phyloP scores from a whole-genome alignment of 2,329 filamentous ascomycete species.

The Rhytidhysteron rufulum region DNA sequence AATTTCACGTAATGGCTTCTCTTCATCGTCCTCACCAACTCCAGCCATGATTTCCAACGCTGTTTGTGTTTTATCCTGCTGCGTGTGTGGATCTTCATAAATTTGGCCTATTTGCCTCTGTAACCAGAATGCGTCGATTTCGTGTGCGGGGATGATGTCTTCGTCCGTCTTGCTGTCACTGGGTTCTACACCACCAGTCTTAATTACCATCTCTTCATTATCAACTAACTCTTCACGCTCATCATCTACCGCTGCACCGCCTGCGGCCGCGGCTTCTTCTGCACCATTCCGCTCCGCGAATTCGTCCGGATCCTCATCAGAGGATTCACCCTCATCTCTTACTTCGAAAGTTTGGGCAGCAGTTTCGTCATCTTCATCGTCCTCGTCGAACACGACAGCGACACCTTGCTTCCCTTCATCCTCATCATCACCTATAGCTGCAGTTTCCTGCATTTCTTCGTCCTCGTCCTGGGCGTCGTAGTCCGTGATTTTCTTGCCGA shows the following conservation, averaged over 20 bases:
- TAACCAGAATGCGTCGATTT: slow-evolving; percentile 97
- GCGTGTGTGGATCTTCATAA: slow-evolving; percentile 87
- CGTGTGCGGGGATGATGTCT: slow-evolving; percentile 70
- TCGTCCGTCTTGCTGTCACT: slow-evolving; percentile 43
- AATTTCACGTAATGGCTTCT: slow-evolving; percentile 83
- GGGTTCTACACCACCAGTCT: slow-evolving; percentile 55
- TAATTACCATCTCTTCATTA: slow-evolving; percentile 78
- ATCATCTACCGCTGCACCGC: slow-evolving; percentile 23
- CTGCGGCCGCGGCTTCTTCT: slow-evolving; percentile 48
- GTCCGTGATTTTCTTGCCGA: slow-evolving; percentile 98
- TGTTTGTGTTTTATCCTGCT: slow-evolving; percentile 86
- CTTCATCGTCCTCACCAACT: slow-evolving; percentile 70
- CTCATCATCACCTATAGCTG: slow-evolving; percentile 63
- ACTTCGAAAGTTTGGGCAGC: slow-evolving; percentile 78
- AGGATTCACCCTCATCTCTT: slow-evolving; percentile 72
- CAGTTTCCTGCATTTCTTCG: slow-evolving; percentile 71
- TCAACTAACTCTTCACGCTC: slow-evolving; percentile 42
- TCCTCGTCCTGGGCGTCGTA: slow-evolving; percentile 97
- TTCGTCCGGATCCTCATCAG: slow-evolving; percentile 66
- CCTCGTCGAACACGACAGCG: slow-evolving; percentile 93
- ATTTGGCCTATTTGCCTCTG: slow-evolving; percentile 86
- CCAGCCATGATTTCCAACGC: slow-evolving; percentile 81
- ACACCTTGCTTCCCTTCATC: slow-evolving; percentile 95
- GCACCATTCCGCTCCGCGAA: slow-evolving; percentile 56
- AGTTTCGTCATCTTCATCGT: slow-evolving; percentile 75